These are phyloP conservation scores for Acidiella bohemica DNA, from an alignment of 495 filamentous ascomycete species.

Conservation along the genomic window DNA sequence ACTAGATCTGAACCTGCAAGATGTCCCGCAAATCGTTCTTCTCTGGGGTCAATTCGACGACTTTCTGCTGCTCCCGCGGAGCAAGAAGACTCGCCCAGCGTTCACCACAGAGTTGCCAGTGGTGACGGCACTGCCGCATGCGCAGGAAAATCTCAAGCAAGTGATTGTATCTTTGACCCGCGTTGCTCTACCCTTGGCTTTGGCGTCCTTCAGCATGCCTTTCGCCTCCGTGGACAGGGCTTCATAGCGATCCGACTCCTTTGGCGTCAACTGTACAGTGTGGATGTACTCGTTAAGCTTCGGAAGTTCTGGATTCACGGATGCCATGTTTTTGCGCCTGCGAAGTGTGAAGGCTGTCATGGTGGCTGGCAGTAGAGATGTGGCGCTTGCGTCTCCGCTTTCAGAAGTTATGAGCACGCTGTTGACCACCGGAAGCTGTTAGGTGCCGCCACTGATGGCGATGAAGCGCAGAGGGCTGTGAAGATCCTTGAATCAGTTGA, in stretches of 20 bases:
- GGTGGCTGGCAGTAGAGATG: conserved; percentile 55
- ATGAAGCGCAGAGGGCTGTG: conserved; percentile 73
- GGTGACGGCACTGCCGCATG: conserved; percentile 76
- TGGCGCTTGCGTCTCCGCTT: conserved; percentile 43
- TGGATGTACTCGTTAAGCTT: conserved; percentile 69
- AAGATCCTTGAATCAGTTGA: conserved; percentile 70
- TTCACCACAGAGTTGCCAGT: conserved; percentile 66
- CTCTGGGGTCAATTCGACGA: conserved; percentile 58
- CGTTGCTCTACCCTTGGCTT: conserved; percentile 31
- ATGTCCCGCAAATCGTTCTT: conserved; percentile 67
- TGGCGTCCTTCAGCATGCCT: conserved; percentile 53
- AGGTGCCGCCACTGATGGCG: conserved; percentile 60
- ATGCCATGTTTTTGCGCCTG: conserved; percentile 78
- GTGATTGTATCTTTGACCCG: conserved; percentile 42
- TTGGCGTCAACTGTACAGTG: conserved; percentile 55
- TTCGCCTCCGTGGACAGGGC: conserved; percentile 64
- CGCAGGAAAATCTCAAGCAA: conserved; percentile 74
- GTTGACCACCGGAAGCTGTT: conserved; percentile 51
- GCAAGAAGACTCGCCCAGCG: conserved; percentile 57
- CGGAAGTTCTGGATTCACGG: conserved; percentile 72
- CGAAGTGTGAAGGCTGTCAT: conserved; percentile 76
- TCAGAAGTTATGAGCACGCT: conserved; percentile 57
- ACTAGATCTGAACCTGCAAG: conserved; percentile 66
- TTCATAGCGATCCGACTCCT: conserved; percentile 71
- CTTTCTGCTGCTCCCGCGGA: conserved; percentile 49